A percentile compares a stretch with the other conserved stretches of the same genome.
Evolutionary conservation across 345 rosid species (phyloP).

Genomic region (Melaleuca alternifolia): DNA sequence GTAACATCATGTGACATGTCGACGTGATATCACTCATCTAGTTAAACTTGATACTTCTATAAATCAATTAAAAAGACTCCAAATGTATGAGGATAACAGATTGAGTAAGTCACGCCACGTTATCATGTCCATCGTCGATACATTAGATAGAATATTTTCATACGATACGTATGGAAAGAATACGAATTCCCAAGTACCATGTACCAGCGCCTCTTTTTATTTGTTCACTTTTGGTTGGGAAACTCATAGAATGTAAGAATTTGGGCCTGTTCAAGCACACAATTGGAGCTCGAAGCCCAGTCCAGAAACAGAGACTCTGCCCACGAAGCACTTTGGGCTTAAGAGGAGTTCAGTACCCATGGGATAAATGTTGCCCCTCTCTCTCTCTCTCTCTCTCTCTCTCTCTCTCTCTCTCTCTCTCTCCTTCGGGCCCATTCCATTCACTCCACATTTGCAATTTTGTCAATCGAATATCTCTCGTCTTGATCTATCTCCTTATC

Average conservation of each 20-base stretch:
- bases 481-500: not conserved
- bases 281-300: not conserved
- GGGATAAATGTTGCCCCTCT: not conserved
- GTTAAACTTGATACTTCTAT: accelerated
- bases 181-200: not conserved
- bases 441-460: not conserved
- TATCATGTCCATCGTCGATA: not conserved
- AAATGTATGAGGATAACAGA: accelerated
- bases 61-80: not conserved
- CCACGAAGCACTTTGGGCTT: not conserved
- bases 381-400: not conserved
- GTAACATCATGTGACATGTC: not conserved
- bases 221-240: not conserved
- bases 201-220: not conserved
- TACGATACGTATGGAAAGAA: not conserved
- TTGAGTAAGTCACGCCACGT: not conserved
- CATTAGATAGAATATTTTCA: not conserved
- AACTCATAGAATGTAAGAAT: not conserved
- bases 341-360: not conserved
- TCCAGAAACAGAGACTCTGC: not conserved
- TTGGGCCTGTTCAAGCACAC: not conserved
- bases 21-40: not conserved
- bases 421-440: not conserved
- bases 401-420: not conserved
- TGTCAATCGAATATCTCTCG: not conserved